phyloP scores from a whole-genome alignment of 306 rosid species.

The Quercus variabilis region DNA sequence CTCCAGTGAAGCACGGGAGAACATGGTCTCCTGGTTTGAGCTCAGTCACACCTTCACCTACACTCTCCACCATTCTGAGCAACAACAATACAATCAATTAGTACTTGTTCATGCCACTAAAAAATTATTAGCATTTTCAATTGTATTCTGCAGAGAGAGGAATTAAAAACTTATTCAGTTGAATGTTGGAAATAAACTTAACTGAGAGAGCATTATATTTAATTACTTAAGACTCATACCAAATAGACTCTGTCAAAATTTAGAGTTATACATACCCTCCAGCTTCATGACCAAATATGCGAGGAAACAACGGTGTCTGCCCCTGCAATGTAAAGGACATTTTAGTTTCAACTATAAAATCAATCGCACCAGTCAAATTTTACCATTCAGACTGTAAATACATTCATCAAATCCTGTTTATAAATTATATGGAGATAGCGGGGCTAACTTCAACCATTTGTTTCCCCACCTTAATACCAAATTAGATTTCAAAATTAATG shows the following conservation, averaged over 20 bases:
- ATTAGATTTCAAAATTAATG: too few relatives aligned
- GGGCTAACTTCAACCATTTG: too few relatives aligned
- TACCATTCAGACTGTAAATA: too few relatives aligned
- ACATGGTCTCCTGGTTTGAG: constrained; percentile 83
- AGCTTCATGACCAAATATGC: constrained; percentile 57
- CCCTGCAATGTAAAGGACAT: constrained; percentile 36
- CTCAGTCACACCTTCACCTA: constrained; percentile 85
- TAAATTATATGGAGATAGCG: too few relatives aligned
- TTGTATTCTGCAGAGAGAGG: background rate
- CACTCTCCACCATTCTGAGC: constrained; percentile 62
- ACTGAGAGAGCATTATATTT: too few relatives aligned
- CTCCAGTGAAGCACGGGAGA: constrained; percentile 91
- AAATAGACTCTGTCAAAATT: background rate
- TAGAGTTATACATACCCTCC: constrained; percentile 40
- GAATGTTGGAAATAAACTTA: too few relatives aligned
- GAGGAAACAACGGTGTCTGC: constrained; percentile 46
- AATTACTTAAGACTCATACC: background rate
- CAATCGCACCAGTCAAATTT: too few relatives aligned
- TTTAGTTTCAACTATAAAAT: background rate
- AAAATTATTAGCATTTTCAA: too few relatives aligned
- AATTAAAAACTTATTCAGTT: background rate
- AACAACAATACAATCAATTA: background rate
- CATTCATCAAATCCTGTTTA: too few relatives aligned
- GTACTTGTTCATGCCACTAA: background rate
- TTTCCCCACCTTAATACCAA: too few relatives aligned